A percentile compares a stretch with the other conserved stretches of the same genome.
These are phyloP conservation scores for Microcera coccophila DNA, from an alignment of 2,329 filamentous ascomycete genomes.

Conservation along the genomic window DNA sequence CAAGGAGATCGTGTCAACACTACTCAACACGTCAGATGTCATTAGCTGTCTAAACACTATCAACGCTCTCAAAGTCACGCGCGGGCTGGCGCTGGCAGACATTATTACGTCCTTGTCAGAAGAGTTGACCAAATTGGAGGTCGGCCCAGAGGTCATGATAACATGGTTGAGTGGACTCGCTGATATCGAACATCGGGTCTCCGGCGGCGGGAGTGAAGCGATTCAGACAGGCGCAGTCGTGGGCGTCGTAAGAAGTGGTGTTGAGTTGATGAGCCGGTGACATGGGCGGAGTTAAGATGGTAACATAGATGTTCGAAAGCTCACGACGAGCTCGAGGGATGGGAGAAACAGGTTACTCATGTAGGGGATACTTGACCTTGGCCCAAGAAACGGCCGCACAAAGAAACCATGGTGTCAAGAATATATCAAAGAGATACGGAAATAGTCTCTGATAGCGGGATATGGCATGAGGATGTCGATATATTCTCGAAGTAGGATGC, in stretches of 20 bases:
- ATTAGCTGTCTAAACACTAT: conserved; percentile 85
- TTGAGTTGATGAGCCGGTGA: conserved; percentile 59
- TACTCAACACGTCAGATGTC: conserved; percentile 81
- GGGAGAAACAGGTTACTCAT: no score
- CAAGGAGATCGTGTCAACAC: conserved; percentile 73
- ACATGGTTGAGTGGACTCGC: conserved; percentile 88
- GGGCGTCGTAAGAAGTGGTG: conserved; percentile 80
- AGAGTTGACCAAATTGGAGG: conserved; percentile 76
- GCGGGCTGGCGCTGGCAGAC: conserved; percentile 87
- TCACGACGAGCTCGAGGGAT: no score
- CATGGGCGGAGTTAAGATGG: neutral
- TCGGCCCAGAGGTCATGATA: conserved; percentile 81
- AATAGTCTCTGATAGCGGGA: no score
- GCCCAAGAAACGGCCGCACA: no score
- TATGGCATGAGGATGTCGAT: no score
- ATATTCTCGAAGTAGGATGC: no score
- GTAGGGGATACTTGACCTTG: no score
- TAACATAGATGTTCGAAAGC: no score
- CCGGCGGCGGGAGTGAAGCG: conserved; percentile 78
- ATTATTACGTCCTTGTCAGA: conserved; percentile 85
- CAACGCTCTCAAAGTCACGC: conserved; percentile 78
- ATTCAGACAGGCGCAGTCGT: conserved; percentile 93
- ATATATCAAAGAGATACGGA: no score
- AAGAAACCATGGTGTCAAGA: no score
- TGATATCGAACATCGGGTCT: conserved; percentile 86